phyloP scores from a whole-genome alignment of 2,329 filamentous ascomycete genomes.

The Dactylellina drechsleri region DNA sequence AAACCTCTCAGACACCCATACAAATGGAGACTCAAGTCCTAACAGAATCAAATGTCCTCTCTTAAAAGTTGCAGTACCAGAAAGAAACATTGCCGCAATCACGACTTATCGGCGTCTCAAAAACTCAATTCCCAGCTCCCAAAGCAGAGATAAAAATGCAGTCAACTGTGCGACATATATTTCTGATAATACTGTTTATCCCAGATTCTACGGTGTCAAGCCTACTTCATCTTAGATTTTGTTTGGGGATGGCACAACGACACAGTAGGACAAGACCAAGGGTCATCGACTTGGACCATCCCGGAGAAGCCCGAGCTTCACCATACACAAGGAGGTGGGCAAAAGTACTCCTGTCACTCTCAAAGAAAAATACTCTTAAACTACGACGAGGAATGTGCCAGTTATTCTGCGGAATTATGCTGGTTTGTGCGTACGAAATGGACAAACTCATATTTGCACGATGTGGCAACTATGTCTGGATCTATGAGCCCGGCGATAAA shows the following conservation, averaged over 20 bases:
- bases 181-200: neutral
- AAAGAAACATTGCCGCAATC: too few species aligned
- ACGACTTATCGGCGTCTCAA: too few species aligned
- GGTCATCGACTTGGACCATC: neutral
- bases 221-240: conserved; percentile 11
- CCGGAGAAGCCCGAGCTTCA: conserved; percentile 5
- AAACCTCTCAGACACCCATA: too few species aligned
- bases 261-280: neutral
- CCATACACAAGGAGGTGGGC: conserved; percentile 7
- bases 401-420: conserved; percentile 11
- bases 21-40: too few species aligned
- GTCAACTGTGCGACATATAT: neutral
- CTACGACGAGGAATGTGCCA: conserved; percentile 12
- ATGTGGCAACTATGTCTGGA: conserved; percentile 28
- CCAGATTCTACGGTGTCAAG: neutral
- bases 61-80: too few species aligned
- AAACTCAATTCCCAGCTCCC: too few species aligned
- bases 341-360: conserved; percentile 16
- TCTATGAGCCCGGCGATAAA: conserved; percentile 2
- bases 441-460: neutral
- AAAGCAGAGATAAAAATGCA: too few species aligned
- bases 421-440: neutral
- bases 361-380: neutral
- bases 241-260: conserved; percentile 35
- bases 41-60: too few species aligned